A percentile compares a stretch with the other conserved stretches of the same genome.
Conservation (phyloP, 805 yeast species). For the Kluyveromyces starmeri region DNA sequence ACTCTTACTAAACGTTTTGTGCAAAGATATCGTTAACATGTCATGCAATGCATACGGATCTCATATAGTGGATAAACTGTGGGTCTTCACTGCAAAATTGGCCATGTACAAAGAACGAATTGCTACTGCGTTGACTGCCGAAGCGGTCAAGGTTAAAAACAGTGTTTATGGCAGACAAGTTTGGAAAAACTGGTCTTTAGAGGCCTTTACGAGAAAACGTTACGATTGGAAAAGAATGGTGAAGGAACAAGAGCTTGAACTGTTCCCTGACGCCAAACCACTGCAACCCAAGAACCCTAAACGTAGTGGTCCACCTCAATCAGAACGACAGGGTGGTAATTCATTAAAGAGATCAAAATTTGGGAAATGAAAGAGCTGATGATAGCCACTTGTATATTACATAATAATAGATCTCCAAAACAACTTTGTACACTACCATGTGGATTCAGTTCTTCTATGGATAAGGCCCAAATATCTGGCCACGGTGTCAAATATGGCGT, state of each 20-base stretch:
- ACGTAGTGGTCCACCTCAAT: no score
- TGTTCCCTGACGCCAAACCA: conserved; percentile 31
- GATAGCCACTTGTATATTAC: no score
- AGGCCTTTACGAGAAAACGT: conserved; percentile 60
- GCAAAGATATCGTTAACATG: conserved; percentile 47
- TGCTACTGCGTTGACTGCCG: conserved; percentile 53
- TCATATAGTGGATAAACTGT: conserved; percentile 75
- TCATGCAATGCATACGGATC: conserved; percentile 87
- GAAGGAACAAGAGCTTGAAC: conserved; percentile 41
- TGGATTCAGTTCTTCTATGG: conserved; percentile 41
- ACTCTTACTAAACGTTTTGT: conserved; percentile 55
- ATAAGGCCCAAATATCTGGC: conserved; percentile 62
- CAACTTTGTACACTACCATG: conserved; percentile 45
- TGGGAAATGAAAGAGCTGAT: no score
- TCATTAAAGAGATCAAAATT: neutral
- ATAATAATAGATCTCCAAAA: no score
- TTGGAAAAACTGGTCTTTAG: conserved; percentile 94
- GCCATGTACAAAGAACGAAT: conserved; percentile 82
- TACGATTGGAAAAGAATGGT: conserved; percentile 72
- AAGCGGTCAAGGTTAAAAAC: conserved; percentile 64
- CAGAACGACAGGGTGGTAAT: no score
- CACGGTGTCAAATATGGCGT: conserved; percentile 50
- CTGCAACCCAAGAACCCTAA: conserved; percentile 17
- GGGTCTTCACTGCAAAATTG: conserved; percentile 69
- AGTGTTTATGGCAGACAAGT: conserved; percentile 83